phyloP scores from a whole-genome alignment of 768 basidiomycete species.

The Grammothele lineata region DNA sequence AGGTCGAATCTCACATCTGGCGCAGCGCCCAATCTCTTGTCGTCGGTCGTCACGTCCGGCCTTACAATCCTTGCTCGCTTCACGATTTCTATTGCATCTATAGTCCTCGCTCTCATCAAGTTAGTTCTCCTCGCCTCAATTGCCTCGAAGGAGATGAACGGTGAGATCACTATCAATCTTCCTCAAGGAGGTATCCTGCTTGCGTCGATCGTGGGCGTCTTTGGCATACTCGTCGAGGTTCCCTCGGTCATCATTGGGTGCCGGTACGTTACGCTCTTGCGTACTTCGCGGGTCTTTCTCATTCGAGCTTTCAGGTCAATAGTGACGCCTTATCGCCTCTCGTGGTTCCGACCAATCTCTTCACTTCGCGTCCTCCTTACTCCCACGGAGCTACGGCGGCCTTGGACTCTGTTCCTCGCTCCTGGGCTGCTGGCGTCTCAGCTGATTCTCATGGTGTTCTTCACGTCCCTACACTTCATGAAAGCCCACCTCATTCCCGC shows the following conservation, averaged over 20 bases:
- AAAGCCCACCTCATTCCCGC: conserved; percentile 56
- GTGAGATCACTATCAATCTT: conserved; percentile 62
- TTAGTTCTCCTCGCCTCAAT: no score
- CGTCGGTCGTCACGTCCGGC: no score
- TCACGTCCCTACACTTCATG: conserved; percentile 38
- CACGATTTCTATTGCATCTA: conserved; percentile 52
- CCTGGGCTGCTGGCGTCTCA: conserved; percentile 55
- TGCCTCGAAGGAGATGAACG: conserved; percentile 47
- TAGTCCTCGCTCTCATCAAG: no score
- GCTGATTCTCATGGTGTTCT: conserved; percentile 41
- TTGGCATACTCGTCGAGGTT: conserved; percentile 59
- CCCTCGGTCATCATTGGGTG: conserved; percentile 75
- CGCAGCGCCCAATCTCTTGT: conserved; percentile 45
- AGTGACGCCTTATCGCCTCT: conserved; percentile 75
- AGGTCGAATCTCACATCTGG: conserved; percentile 21
- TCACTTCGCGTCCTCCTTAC: conserved; percentile 72
- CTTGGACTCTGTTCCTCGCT: conserved; percentile 79
- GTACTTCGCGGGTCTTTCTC: not conserved
- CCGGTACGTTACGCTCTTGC: conserved; percentile 41
- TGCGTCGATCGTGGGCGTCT: conserved; percentile 57
- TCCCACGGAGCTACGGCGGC: conserved; percentile 71
- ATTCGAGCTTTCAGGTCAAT: conserved; percentile 50
- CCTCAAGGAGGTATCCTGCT: conserved; percentile 57
- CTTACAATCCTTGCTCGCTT: no score
- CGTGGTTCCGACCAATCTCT: conserved; percentile 52